phyloP scores from a whole-genome alignment of 2,329 filamentous ascomycete species.

The Didymella pinodella region DNA sequence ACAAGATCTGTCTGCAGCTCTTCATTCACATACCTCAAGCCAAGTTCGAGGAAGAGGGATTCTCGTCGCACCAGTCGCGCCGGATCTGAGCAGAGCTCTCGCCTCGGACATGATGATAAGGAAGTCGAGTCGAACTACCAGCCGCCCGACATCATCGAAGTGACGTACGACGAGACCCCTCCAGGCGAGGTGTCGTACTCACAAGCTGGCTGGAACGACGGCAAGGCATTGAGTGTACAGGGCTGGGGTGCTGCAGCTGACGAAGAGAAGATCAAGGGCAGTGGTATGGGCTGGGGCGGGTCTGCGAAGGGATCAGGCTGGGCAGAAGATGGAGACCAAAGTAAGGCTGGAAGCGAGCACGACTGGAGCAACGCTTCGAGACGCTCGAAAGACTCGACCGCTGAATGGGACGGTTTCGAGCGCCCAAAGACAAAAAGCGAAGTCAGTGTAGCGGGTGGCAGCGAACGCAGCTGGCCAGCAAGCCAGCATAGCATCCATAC shows the following conservation, averaged over 20 bases:
- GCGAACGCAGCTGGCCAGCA: constrained; percentile 17
- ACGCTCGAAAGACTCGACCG: not conserved
- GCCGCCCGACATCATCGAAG: constrained; percentile 32
- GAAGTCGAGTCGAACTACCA: constrained; percentile 29
- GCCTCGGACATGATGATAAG: not conserved
- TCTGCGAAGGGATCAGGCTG: constrained; percentile 8
- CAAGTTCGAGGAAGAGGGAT: constrained; percentile 1
- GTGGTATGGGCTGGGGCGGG: constrained; percentile 1
- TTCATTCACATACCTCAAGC: not conserved
- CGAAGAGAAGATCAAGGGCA: not conserved
- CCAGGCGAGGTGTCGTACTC: constrained; percentile 10
- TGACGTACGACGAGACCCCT: constrained; percentile 17
- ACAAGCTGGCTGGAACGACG: not conserved
- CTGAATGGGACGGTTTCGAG: constrained; percentile 36
- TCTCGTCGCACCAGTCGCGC: not conserved
- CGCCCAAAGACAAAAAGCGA: constrained; percentile 30
- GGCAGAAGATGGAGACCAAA: constrained; percentile 2
- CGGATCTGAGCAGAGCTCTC: not conserved
- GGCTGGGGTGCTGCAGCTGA: not conserved
- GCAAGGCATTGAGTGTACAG: not conserved
- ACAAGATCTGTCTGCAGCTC: not conserved
- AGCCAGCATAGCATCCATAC: constrained; percentile 5
- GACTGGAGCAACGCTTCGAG: not conserved
- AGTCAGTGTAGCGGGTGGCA: constrained; percentile 24
- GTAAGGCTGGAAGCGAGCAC: not conserved